Conservation (phyloP, 805 yeast species). For the Yarrowia yakushimensis region DNA sequence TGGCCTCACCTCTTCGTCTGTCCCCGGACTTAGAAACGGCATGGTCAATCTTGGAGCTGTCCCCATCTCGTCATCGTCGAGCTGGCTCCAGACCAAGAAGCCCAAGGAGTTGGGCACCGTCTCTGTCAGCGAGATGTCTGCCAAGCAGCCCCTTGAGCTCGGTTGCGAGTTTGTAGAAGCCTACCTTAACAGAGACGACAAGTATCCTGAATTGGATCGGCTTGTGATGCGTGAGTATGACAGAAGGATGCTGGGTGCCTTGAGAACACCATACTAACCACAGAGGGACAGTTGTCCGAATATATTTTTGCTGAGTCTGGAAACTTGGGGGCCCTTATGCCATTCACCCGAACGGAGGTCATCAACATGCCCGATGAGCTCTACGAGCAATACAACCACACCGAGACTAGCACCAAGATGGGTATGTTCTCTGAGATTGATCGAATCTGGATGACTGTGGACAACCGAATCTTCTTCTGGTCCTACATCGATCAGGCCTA, state of each 20-base stretch:
- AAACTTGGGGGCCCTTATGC: conserved; percentile 41
- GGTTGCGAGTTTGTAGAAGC: conserved; percentile 34
- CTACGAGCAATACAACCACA: conserved; percentile 62
- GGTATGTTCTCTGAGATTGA: conserved; percentile 79
- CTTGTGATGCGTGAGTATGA: conserved; percentile 32
- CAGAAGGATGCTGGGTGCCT: not conserved
- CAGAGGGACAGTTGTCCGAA: conserved; percentile 33
- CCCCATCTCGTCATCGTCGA: conserved; percentile 14
- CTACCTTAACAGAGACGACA: conserved; percentile 34
- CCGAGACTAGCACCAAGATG: conserved; percentile 66
- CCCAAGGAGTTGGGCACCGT: conserved; percentile 25
- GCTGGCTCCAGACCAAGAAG: conserved; percentile 13
- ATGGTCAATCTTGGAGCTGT: conserved; percentile 13
- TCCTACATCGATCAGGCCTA: conserved; percentile 65
- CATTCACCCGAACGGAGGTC: conserved; percentile 69
- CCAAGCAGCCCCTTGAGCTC: conserved; percentile 31
- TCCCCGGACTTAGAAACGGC: conserved; percentile 7
- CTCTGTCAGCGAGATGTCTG: conserved; percentile 10
- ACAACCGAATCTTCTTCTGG: conserved; percentile 82
- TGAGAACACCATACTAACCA: conserved; percentile 12
- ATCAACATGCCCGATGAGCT: conserved; percentile 77
- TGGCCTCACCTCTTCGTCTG: not conserved
- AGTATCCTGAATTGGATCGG: conserved; percentile 39
- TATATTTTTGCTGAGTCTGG: conserved; percentile 31
- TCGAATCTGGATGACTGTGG: conserved; percentile 83